Conservation (phyloP, 495 filamentous ascomycete species). For the Jackrogersella minutella region DNA sequence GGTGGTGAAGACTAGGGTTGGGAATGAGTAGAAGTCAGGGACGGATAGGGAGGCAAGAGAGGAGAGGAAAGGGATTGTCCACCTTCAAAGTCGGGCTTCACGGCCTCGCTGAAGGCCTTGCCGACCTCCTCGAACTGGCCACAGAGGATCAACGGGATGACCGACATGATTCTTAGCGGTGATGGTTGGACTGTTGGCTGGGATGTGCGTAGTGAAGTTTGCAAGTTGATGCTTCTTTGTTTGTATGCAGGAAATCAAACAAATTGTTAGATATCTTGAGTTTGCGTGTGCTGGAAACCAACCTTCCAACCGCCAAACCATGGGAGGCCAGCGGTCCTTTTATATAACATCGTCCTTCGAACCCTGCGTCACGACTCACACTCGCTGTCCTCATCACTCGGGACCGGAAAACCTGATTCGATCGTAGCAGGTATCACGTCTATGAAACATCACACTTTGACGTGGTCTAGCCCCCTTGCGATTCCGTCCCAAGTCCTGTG, state of each 20-base stretch:
- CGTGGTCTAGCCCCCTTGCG: not conserved
- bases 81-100: constrained; percentile 34
- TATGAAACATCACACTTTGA: constrained; percentile 13
- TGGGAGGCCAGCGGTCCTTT: not conserved
- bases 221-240: too few relatives aligned
- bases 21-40: not conserved
- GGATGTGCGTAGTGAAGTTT: not conserved
- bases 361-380: not conserved
- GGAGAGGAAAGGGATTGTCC: not conserved
- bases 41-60: not conserved
- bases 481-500: too few relatives aligned
- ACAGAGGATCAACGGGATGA: constrained; percentile 24
- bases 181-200: not conserved
- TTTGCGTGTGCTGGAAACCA: not conserved
- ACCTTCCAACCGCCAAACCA: not conserved
- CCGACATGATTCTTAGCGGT: constrained; percentile 17
- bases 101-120: constrained; percentile 28
- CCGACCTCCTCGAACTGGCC: constrained; percentile 25
- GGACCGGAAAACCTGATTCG: constrained; percentile 19
- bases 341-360: constrained; percentile 13
- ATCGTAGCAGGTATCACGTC: constrained; percentile 13
- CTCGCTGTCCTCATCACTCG: not conserved
- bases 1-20: not conserved
- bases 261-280: too few relatives aligned
- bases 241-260: too few relatives aligned